Conservation (phyloP, 345 rosid genomes). For the Rubroshorea leprosula region DNA sequence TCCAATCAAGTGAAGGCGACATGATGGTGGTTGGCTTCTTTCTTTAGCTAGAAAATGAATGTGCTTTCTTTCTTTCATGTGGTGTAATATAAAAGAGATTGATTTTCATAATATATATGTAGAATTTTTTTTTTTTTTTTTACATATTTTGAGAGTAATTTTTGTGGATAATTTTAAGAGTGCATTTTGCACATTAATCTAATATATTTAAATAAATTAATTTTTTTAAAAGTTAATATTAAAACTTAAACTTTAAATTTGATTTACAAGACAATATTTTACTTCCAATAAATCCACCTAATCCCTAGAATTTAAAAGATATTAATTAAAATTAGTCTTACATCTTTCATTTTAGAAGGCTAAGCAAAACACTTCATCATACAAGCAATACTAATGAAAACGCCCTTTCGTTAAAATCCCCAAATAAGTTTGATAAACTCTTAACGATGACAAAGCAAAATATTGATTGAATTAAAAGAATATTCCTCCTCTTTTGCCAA, state of each 20-base stretch:
- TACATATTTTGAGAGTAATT: too few species aligned
- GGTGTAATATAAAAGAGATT: background rate
- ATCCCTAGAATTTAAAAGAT: too few species aligned
- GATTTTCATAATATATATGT: constrained; percentile 1
- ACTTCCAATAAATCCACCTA: too few species aligned
- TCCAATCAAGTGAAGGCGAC: constrained; percentile 7
- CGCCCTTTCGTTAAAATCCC: background rate
- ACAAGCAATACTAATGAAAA: background rate
- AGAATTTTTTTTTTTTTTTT: too few species aligned
- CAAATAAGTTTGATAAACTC: background rate
- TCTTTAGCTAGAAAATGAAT: background rate
- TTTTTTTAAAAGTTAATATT: too few species aligned
- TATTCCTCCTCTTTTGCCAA: background rate
- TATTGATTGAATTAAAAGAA: background rate
- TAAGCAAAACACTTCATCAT: constrained; percentile 9
- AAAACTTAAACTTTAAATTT: too few species aligned
- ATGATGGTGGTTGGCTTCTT: constrained; percentile 14
- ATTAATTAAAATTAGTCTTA: background rate
- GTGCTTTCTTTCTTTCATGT: background rate
- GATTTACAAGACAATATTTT: too few species aligned
- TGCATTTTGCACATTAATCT: too few species aligned
- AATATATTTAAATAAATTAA: too few species aligned
- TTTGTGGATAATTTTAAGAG: too few species aligned
- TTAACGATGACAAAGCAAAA: constrained; percentile 5
- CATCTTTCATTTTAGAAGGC: background rate